phyloP scores from a whole-genome alignment of 768 basidiomycete species.

The Tylopilus balloui region DNA sequence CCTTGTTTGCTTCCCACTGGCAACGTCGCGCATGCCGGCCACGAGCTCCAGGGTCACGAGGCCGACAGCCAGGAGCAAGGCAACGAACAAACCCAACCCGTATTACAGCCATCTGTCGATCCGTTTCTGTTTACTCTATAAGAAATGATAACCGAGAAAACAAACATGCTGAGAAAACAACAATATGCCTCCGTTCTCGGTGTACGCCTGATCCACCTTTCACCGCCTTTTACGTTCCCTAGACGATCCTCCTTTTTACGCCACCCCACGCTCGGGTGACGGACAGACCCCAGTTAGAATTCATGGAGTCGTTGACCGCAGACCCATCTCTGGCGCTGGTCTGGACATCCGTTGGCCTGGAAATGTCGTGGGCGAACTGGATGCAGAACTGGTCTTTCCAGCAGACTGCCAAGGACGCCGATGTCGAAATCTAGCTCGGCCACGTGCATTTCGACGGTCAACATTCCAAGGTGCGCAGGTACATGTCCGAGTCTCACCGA shows the following conservation, averaged over 20 bases:
- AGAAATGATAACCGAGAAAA: no score
- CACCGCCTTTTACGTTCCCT: conserved; percentile 67
- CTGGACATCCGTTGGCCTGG: conserved; percentile 56
- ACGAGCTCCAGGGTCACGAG: neutral
- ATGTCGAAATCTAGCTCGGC: conserved; percentile 42
- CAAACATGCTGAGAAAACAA: no score
- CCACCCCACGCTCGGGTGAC: conserved; percentile 32
- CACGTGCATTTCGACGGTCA: conserved; percentile 36
- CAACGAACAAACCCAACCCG: neutral
- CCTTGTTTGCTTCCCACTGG: neutral
- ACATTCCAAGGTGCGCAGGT: conserved; percentile 38
- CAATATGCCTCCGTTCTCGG: conserved; percentile 64
- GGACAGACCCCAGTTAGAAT: conserved; percentile 68
- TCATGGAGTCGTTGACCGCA: conserved; percentile 61
- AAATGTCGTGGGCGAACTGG: conserved; percentile 72
- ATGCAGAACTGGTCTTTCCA: conserved; percentile 56
- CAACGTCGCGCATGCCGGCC: conserved; percentile 1
- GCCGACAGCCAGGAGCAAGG: neutral
- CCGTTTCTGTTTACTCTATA: conserved; percentile 50
- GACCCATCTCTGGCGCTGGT: conserved; percentile 54
- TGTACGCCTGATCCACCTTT: conserved; percentile 69
- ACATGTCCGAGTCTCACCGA: neutral
- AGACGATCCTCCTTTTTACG: conserved; percentile 43
- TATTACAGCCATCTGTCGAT: neutral
- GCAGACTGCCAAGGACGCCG: conserved; percentile 36